phyloP scores from a whole-genome alignment of 2,329 filamentous ascomycete genomes.

The Neonectria sp. region DNA sequence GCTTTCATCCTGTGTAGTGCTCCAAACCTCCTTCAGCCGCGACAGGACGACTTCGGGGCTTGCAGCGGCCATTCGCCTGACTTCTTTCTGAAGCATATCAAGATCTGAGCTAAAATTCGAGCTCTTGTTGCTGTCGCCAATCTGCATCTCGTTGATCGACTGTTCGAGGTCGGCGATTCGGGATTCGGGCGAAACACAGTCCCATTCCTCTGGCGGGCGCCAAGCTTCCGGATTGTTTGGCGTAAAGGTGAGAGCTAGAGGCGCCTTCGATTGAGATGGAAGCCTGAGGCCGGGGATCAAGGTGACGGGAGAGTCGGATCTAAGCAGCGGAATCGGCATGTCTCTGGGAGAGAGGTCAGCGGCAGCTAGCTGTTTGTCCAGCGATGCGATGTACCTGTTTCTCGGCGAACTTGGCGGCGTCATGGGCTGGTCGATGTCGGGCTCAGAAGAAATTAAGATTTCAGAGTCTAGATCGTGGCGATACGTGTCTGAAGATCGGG shows the following conservation, averaged over 20 bases:
- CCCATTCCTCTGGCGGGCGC: slow-evolving; percentile 63
- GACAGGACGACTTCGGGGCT: slow-evolving; percentile 62
- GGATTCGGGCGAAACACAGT: slow-evolving; percentile 42
- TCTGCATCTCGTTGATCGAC: slow-evolving; percentile 8
- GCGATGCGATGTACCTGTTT: slow-evolving; percentile 26
- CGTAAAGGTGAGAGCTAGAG: slow-evolving; percentile 45
- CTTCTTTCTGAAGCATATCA: slow-evolving; percentile 29
- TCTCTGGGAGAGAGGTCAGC: slow-evolving; percentile 32
- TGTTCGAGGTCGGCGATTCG: background rate
- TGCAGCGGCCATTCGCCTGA: slow-evolving; percentile 40
- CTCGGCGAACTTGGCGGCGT: slow-evolving; percentile 32
- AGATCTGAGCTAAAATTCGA: background rate
- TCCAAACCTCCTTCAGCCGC: slow-evolving; percentile 62
- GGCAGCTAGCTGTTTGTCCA: background rate
- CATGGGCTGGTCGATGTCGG: slow-evolving; percentile 28
- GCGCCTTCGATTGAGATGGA: slow-evolving; percentile 24
- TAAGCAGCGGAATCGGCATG: slow-evolving; percentile 30
- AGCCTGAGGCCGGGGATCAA: slow-evolving; percentile 24
- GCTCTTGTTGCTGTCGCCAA: background rate
- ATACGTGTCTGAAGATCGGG: slow-evolving; percentile 20
- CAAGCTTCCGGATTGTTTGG: slow-evolving; percentile 59
- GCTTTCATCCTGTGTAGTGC: slow-evolving; percentile 25
- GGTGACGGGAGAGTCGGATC: slow-evolving; percentile 35
- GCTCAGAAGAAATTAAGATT: slow-evolving; percentile 39
- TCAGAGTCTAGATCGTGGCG: slow-evolving; percentile 34